These are phyloP conservation scores for Globisporangium acanthophoron DNA, from an alignment of 352 stramenopile species.

Conservation along the genomic window DNA sequence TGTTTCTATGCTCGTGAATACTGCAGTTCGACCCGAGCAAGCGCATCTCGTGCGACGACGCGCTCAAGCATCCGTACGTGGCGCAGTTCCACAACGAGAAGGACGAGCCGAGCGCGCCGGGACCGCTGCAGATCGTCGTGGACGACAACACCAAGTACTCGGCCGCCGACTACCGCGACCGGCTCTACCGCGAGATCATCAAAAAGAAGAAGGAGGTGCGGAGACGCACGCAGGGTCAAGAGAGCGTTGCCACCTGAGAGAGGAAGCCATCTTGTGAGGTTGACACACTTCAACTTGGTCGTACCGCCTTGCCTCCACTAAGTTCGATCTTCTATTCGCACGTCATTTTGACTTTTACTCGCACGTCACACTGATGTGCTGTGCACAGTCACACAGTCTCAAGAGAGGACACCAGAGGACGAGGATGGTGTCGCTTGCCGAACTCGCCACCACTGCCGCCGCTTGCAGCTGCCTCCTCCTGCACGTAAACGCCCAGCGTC, in stretches of 20 bases:
- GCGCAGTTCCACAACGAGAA: conserved; percentile 95
- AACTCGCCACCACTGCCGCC: neutral
- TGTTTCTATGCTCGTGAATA: conserved; percentile 1
- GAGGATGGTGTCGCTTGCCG: neutral
- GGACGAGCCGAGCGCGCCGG: conserved; percentile 80
- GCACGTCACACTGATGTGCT: neutral
- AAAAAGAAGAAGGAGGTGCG: conserved; percentile 91
- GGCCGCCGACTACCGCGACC: conserved; percentile 90
- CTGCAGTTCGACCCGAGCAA: conserved; percentile 89
- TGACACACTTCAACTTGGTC: neutral
- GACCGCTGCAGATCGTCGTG: conserved; percentile 79
- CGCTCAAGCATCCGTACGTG: conserved; percentile 92
- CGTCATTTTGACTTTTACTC: neutral
- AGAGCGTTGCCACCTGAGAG: neutral
- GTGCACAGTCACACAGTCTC: neutral
- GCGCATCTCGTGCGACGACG: conserved; percentile 79
- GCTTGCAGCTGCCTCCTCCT: neutral
- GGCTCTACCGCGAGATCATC: conserved; percentile 91
- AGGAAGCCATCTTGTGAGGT: neutral
- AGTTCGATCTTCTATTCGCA: neutral
- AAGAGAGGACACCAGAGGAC: neutral
- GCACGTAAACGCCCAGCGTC: neutral
- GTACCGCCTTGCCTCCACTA: neutral
- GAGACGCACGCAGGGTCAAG: conserved; percentile 31
- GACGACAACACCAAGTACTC: conserved; percentile 95